phyloP scores from a whole-genome alignment of 2,329 filamentous ascomycete genomes.

The Ramularia endophylla region DNA sequence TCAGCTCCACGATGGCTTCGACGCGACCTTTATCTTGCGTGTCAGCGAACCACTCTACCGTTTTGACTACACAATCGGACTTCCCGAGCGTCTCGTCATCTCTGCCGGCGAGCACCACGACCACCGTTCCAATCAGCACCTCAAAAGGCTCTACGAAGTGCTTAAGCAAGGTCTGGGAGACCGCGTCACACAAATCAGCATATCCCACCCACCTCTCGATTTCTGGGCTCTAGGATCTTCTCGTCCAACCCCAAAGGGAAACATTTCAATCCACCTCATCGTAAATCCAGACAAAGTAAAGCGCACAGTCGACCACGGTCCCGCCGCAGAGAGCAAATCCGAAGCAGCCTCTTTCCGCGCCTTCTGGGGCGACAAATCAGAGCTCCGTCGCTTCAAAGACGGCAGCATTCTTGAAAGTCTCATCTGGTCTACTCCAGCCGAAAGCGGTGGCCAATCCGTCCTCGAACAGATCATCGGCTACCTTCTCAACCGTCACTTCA shows the following conservation, averaged over 20 bases:
- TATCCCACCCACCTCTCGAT: conserved; percentile 14
- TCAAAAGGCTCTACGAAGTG: conserved; percentile 54
- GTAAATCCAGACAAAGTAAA: conserved; percentile 67
- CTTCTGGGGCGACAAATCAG: conserved; percentile 93
- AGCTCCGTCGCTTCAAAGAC: conserved; percentile 90
- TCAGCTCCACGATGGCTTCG: conserved; percentile 70
- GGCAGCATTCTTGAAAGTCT: conserved; percentile 90
- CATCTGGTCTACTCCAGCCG: conserved; percentile 65
- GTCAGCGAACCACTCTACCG: conserved; percentile 46
- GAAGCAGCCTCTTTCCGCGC: conserved; percentile 75
- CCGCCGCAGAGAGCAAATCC: conserved; percentile 76
- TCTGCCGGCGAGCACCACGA: not conserved
- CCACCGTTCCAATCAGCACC: conserved; percentile 24
- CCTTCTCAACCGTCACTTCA: conserved; percentile 64
- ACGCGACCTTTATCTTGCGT: conserved; percentile 69
- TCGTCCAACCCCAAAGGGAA: conserved; percentile 25
- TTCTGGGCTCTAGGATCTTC: conserved; percentile 34
- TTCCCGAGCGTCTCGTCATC: conserved; percentile 16
- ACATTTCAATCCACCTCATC: conserved; percentile 60
- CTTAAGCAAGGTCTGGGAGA: conserved; percentile 69
- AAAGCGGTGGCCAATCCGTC: conserved; percentile 53
- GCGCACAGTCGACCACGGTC: conserved; percentile 81
- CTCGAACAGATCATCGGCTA: conserved; percentile 75
- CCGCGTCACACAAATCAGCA: conserved; percentile 61
- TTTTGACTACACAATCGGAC: conserved; percentile 49